Conservation (phyloP, 495 filamentous ascomycete genomes). For the Cercophora sp. region DNA sequence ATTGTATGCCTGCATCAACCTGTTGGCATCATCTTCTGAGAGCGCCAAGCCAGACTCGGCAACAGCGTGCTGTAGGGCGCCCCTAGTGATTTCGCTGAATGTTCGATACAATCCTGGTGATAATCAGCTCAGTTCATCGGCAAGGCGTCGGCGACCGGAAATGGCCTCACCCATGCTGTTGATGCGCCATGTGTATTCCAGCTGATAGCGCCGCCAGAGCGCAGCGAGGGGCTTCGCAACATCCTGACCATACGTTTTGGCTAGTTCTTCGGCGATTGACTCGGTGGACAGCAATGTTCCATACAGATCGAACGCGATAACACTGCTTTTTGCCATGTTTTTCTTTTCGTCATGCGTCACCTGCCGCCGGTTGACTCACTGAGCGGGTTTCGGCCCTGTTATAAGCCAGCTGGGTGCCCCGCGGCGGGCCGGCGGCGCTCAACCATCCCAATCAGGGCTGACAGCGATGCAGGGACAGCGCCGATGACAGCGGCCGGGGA, state of each 20-base stretch:
- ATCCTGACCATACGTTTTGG: conserved; percentile 49
- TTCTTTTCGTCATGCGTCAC: too few relatives aligned
- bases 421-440: too few relatives aligned
- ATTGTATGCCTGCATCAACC: conserved; percentile 65
- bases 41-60: conserved; percentile 50
- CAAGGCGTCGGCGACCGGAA: background rate
- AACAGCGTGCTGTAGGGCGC: conserved; percentile 61
- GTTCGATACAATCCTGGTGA: conserved; percentile 54
- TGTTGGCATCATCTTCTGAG: conserved; percentile 33
- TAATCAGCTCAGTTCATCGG: background rate
- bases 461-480: too few relatives aligned
- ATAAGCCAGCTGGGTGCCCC: too few relatives aligned
- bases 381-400: background rate
- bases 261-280: conserved; percentile 55
- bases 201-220: conserved; percentile 53
- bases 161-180: conserved; percentile 67
- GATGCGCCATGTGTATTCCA: conserved; percentile 80
- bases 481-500: too few relatives aligned
- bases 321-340: too few relatives aligned
- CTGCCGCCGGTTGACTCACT: conserved; percentile 15
- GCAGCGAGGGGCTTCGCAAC: conserved; percentile 53
- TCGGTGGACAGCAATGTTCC: conserved; percentile 69
- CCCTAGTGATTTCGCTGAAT: conserved; percentile 62
- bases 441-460: too few relatives aligned
- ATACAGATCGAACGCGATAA: conserved; percentile 74